Evolutionary conservation across 1,284 basidiomycete species (phyloP), one percentile per base, ranked within the genome.

Genomic region (Pseudozyma sp.): DNA sequence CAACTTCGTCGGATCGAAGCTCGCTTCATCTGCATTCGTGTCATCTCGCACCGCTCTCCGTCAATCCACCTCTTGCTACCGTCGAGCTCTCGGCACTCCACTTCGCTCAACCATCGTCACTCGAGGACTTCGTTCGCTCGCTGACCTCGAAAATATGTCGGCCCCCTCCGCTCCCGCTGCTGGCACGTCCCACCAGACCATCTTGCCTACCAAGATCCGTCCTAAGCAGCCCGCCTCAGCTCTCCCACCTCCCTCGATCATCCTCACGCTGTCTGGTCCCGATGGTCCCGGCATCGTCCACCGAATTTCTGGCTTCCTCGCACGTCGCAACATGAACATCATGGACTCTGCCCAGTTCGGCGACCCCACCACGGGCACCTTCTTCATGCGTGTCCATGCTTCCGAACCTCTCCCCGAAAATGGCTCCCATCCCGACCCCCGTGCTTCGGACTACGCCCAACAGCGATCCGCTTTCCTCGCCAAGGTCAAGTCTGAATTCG

Each of bases 161-260:
- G 54, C 67, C 10, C 43, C 60, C 14, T 13, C 62, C 2, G 54
- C 62, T 2, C 50, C 57, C 3, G 54, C 61, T 46, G 63, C 70
- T 5, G 31, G 54, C 24, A 50, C 31, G 37, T 48, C 13, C 34
- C 44, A 54, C 37, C 71, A 69, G 52, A 59, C 76, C 29, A 68
- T 67, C 53, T 43, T 72, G 19, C 70, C 66, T 2, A 53, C 59
- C 54, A 67, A 72, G 50, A 68, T 75, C 44, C 62, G 52, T 29
- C 54, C 75, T 33, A 64, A 63, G 57, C 70, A 63, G 24, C 56
- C 78, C n/a, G 75, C 89, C 9, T 88, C 89, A 17, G 52, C 80
- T 84, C 43, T 81, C 75, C 57, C 81, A 75, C 57, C 80, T 46
- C 69, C 74, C 7, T 76, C 74, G n/a, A 74, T 83, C 68, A 81